Conservation (phyloP, 108 stramenopile genomes). For the Cyclotella cryptica region DNA sequence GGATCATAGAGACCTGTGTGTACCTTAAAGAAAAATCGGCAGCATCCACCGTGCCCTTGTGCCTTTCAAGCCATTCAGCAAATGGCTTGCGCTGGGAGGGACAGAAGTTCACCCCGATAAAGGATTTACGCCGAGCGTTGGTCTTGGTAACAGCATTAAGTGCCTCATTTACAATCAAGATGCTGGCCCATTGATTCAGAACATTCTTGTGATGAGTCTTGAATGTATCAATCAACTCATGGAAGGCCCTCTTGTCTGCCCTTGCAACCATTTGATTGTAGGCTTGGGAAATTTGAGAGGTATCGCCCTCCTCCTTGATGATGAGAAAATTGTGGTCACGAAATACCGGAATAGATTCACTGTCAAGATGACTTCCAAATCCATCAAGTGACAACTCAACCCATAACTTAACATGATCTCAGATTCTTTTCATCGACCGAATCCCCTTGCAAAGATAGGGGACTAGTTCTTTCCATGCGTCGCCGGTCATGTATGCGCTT, state of each 20-base stretch:
- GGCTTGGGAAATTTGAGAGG: conserved; percentile 26
- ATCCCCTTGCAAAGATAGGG: conserved; percentile 19
- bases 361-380: conserved; percentile 17
- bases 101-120: background rate
- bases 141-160: background rate
- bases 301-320: conserved; percentile 30
- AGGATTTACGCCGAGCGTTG: background rate
- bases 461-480: conserved; percentile 18
- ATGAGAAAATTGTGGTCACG: conserved; percentile 1
- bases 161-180: background rate
- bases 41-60: conserved; percentile 1
- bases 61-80: background rate
- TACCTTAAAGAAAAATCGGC: background rate
- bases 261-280: conserved; percentile 32
- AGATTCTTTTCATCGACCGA: conserved; percentile 15
- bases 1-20: conserved; percentile 1
- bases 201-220: background rate
- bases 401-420: conserved; percentile 15
- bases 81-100: conserved; percentile 7
- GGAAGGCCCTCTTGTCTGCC: conserved; percentile 12
- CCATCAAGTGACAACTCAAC: conserved; percentile 29
- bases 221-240: background rate
- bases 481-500: conserved; percentile 44
- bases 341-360: background rate
- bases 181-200: background rate